phyloP scores from a whole-genome alignment of 2,329 filamentous ascomycete genomes.

The Shiraia bambusicola region DNA sequence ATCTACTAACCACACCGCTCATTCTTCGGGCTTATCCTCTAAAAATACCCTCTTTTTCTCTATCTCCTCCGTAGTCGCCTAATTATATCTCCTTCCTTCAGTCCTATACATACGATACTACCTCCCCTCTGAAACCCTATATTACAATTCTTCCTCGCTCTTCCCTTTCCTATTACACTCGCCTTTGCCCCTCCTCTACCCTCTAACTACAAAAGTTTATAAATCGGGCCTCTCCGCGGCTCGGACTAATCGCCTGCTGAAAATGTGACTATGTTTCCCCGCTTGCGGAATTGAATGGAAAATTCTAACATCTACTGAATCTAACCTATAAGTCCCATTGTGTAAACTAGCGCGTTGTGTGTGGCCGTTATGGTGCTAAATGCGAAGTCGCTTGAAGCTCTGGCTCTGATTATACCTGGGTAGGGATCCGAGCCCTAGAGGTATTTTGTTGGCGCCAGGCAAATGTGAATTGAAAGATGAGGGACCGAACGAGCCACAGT shows the following conservation, averaged over 20 bases:
- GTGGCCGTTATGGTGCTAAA: constrained; percentile 8
- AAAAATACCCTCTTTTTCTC: too few relatives aligned
- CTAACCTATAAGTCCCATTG: constrained; percentile 12
- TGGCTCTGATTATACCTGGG: too few relatives aligned
- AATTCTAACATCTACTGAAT: constrained; percentile 6
- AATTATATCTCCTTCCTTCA: too few relatives aligned
- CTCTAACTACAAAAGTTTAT: too few relatives aligned
- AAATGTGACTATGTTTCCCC: constrained; percentile 13
- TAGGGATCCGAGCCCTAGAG: too few relatives aligned
- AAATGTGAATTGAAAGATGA: too few relatives aligned
- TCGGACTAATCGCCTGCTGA: constrained; percentile 14
- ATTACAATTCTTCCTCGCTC: not conserved
- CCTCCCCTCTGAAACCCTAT: constrained; percentile 2
- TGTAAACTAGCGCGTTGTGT: constrained; percentile 10
- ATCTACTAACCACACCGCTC: too few relatives aligned
- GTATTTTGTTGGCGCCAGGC: too few relatives aligned
- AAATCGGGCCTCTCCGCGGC: constrained; percentile 3
- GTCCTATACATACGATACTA: constrained; percentile 5
- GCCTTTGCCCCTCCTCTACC: constrained; percentile 8
- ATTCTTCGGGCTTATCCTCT: too few relatives aligned
- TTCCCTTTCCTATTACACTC: constrained; percentile 6
- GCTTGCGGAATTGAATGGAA: constrained; percentile 12
- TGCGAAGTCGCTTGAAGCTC: too few relatives aligned
- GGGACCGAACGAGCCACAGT: too few relatives aligned
- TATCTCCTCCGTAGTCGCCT: too few relatives aligned